Percentiles rank a stretch among this genome's conserved stretches.
phyloP scores from a whole-genome alignment of 2,329 filamentous ascomycete genomes.

The Amauroascus verrucosus region DNA sequence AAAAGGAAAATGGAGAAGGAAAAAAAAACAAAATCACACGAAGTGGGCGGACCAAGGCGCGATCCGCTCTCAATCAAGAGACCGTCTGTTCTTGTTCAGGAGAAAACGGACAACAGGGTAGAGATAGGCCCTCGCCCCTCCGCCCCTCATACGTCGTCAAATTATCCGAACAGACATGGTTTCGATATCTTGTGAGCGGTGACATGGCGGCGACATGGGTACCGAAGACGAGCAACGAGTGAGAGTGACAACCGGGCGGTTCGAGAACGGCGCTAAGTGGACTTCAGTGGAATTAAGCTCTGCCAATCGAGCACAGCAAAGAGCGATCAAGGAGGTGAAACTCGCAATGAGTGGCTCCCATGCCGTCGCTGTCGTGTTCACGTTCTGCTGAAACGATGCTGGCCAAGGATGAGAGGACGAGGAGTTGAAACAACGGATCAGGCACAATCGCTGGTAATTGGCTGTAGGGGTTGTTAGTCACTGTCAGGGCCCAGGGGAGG shows the following conservation, averaged over 20 bases:
- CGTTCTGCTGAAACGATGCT: slow-evolving; percentile 1
- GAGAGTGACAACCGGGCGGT: background rate
- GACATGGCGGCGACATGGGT: background rate
- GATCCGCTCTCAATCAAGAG: background rate
- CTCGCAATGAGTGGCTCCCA: background rate
- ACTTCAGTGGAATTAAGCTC: background rate
- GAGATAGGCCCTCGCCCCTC: background rate
- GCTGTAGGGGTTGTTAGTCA: background rate
- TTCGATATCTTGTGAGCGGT: background rate
- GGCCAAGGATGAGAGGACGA: background rate
- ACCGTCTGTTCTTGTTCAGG: background rate
- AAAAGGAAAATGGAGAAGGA: background rate
- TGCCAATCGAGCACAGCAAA: background rate
- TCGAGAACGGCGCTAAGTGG: background rate
- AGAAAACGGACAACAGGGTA: background rate
- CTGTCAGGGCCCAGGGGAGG: slow-evolving; percentile 2
- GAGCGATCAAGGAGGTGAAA: background rate
- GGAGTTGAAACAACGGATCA: slow-evolving; percentile 5
- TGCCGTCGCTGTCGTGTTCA: background rate
- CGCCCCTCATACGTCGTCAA: background rate
- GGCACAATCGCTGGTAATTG: background rate
- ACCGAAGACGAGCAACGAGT: background rate
- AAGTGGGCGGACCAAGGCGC: background rate
- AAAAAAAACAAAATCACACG: background rate
- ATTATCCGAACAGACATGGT: background rate